A percentile compares a stretch with the other conserved stretches of the same genome.
Conservation (phyloP, 495 filamentous ascomycete genomes). For the Penicillium angulare region DNA sequence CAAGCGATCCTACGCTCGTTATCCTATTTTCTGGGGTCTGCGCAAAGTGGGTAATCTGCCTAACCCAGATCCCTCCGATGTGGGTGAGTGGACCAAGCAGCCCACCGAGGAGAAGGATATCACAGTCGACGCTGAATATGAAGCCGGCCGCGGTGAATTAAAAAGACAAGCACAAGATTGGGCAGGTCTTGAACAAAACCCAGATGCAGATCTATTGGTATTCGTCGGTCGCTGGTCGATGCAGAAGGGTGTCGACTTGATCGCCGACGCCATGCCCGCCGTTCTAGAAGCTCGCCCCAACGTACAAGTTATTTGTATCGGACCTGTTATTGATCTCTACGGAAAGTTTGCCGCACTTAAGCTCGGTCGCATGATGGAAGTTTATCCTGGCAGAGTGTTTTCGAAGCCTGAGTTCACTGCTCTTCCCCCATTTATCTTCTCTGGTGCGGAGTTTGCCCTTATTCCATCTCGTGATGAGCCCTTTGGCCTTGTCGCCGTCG, state of each 20-base stretch:
- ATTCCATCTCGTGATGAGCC: conserved; percentile 80
- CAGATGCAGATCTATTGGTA: conserved; percentile 70
- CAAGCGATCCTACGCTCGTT: conserved; percentile 69
- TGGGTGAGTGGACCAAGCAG: conserved; percentile 62
- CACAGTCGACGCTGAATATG: conserved; percentile 55
- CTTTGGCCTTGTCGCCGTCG: conserved; percentile 75
- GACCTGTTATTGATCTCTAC: conserved; percentile 76
- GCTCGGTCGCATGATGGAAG: conserved; percentile 66
- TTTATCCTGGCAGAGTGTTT: conserved; percentile 72
- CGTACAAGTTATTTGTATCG: conserved; percentile 68
- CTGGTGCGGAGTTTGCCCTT: conserved; percentile 74
- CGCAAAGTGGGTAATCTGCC: conserved; percentile 69
- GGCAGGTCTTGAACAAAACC: conserved; percentile 67
- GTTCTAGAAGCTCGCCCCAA: conserved; percentile 65
- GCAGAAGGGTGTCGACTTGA: conserved; percentile 77
- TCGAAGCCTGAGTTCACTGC: conserved; percentile 77
- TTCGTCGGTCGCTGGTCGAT: conserved; percentile 79
- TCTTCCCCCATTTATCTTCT: conserved; percentile 74
- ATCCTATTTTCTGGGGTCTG: conserved; percentile 77
- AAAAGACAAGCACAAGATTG: conserved; percentile 73
- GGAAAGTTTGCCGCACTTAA: conserved; percentile 78
- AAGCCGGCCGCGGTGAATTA: conserved; percentile 57
- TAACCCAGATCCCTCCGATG: conserved; percentile 75
- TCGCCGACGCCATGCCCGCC: conserved; percentile 74
- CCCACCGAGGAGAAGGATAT: conserved; percentile 50